Conservation (phyloP, 1,139 yeast genomes). For the Protomyces arabidopsidicola region DNA sequence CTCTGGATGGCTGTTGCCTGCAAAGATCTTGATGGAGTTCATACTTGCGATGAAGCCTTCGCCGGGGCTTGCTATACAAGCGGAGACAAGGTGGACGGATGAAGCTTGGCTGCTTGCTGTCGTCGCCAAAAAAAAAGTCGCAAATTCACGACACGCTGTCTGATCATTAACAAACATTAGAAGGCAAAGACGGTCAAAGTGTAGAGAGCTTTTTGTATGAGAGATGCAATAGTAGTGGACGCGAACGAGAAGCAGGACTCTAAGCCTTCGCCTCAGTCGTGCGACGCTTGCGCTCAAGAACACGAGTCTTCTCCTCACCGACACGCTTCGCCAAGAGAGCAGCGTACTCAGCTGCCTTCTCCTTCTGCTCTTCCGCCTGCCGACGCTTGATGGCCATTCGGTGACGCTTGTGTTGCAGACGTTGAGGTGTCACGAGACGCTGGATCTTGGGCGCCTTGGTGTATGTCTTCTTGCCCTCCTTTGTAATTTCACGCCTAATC, state of each 20-base stretch:
- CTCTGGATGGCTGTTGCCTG: constrained; percentile 31
- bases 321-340: constrained; percentile 97
- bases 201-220: too few species aligned
- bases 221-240: constrained; percentile 47
- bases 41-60: neutral
- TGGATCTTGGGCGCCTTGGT: constrained; percentile 99
- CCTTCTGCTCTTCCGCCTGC: constrained; percentile 98
- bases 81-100: too few species aligned
- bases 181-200: too few species aligned
- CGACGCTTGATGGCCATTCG: constrained; percentile 87
- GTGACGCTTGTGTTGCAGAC: constrained; percentile 98
- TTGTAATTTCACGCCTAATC: constrained; percentile 96
- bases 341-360: constrained; percentile 99
- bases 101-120: too few species aligned
- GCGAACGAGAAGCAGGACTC: constrained; percentile 99
- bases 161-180: too few species aligned
- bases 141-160: too few species aligned
- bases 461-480: constrained; percentile 66
- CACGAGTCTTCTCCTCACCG: constrained; percentile 73
- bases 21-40: constrained; percentile 32
- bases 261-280: constrained; percentile 81
- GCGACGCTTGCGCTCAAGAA: constrained; percentile 27
- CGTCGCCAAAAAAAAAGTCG: too few species aligned
- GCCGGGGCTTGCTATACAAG: too few species aligned
- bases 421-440: constrained; percentile 98